Base-by-base conservation (phyloP, 108 stramenopile genomes). In the Aureococcus anophagefferens region DNA sequence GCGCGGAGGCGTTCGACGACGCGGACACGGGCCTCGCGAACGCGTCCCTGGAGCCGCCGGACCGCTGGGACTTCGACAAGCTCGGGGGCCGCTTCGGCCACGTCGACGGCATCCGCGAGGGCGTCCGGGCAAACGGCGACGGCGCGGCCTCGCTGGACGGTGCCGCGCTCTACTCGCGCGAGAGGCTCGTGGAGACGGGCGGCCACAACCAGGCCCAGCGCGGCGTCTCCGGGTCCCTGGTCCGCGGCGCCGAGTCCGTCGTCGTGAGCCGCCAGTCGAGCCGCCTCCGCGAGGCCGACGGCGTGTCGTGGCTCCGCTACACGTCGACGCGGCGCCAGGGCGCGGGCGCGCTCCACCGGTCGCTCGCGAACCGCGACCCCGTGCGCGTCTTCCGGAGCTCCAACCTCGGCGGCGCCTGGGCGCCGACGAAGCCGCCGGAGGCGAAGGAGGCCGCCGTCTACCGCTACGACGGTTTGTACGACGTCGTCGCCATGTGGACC, bases 401-500 rank as follows among this genome's bases (percentile, higher is more conserved):
- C 13, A 32, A 30, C 31, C 31, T 51, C 30, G 51, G 21, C 7
- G 13, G 25, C 51, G 25, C 25, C 21, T 59, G 51, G 51, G 51
- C 51, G 21, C 51, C 51, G 1, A 18, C 21, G 17, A 18, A 25
- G 21, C 51, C 25, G 51, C 1, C 1, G 4, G 15, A 0, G 13
- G 30, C 14, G 36, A 25, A 25, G 37, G 29, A 33, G 30, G n/a
- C 68, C 18, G n/a, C 68, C 1, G 28, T 3, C 1, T 51, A 51
- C 68, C 68, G 68, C 33, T 69, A 69, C 33, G 68, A 69, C 68
- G 68, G 68, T 3, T 36, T 69, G 35, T 69, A 69, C 46, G 31
- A 34, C 29, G 32, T 69, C 33, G 25, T 30, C 30, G 0, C 3
- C 31, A 46, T 69, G 21, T 30, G n/a, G 21, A 44, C 46, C 33